Evolutionary conservation across 176 grass and related monocot genomes (phyloP), one percentile per base, ranked within the genome.

Genomic region (Musa troglodytarum): DNA sequence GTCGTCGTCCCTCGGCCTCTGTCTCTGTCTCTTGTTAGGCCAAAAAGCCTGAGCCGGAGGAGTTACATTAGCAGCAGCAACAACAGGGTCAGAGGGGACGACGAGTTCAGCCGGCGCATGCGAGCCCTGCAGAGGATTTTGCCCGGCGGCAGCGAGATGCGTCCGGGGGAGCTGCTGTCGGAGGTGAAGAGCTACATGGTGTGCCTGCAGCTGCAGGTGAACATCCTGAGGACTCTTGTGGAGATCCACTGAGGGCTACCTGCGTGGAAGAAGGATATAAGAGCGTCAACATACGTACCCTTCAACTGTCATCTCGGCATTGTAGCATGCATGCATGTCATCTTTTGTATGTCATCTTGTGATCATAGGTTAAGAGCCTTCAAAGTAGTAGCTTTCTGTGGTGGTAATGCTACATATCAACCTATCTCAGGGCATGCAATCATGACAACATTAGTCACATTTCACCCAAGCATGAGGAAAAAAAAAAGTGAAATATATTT

Each of bases 111-210:
- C 15, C 21, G 10, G 8, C 8, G 43, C 15, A 53, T 67, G 75
- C 53, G 75, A 50, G 19, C 22, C 28, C 75, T 67, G 49, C 25
- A 15, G 62, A 53, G 22, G 49, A 66, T 77, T 66, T 77, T 77
- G 75, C 75, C 75, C 1, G 75, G 75, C 10, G 75, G 75, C 19
- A 77, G 22, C 14, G 75, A 77, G 62, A 77, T 77, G 75, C 20
- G 13, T 21, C 14, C 54, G 49, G 17, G 49, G 28, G 75, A 77
- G 75, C 16, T 77, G 75, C 75, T 77, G 9, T 10, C 11, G 8
- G 49, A 77, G 66, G 75, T 65, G 61, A 63, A 77, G 62, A 77
- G 75, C 75, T 77, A 77, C 63, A 63, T 66, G 59, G 75, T 67
- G 52, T 77, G 56, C 75, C 62, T 77, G 21, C 49, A 77, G 20